Conservation (phyloP, 352 stramenopile species). For the Stephanocyclus meneghinianus region DNA sequence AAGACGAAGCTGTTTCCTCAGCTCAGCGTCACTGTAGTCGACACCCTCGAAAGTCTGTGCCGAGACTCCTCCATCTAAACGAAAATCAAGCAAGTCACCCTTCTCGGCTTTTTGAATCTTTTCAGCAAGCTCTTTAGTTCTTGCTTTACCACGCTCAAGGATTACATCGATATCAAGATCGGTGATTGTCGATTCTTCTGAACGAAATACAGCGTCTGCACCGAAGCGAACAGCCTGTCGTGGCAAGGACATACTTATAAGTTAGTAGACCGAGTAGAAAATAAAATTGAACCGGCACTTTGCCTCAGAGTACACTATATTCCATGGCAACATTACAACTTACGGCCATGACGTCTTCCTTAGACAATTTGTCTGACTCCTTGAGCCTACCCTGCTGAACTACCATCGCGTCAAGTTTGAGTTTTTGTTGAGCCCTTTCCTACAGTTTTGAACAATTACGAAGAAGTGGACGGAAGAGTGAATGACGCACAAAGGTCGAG, state of each 20-base stretch:
- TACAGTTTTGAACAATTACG: background rate
- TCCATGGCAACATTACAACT: background rate
- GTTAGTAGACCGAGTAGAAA: background rate
- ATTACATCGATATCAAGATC: constrained; percentile 99
- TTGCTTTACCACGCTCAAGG: constrained; percentile 85
- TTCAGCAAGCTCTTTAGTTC: constrained; percentile 80
- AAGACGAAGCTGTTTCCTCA: constrained; percentile 77
- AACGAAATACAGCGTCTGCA: constrained; percentile 95
- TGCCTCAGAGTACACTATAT: too few relatives aligned
- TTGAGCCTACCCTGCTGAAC: constrained; percentile 87
- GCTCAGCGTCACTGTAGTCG: constrained; percentile 85
- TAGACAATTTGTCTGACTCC: constrained; percentile 88
- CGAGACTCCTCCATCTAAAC: constrained; percentile 89
- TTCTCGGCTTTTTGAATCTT: constrained; percentile 86
- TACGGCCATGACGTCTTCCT: constrained; percentile 94
- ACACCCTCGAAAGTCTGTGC: constrained; percentile 94
- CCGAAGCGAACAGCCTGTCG: constrained; percentile 92
- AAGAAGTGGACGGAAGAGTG: too few relatives aligned
- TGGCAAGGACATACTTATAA: background rate
- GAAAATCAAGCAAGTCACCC: constrained; percentile 87
- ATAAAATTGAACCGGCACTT: background rate
- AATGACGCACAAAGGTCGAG: background rate
- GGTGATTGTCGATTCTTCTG: constrained; percentile 93
- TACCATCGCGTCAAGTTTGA: constrained; percentile 90
- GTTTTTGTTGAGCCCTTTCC: constrained; percentile 88